These are phyloP conservation scores for Podospora didyma DNA, from an alignment of 495 filamentous ascomycete species.

Conservation along the genomic window DNA sequence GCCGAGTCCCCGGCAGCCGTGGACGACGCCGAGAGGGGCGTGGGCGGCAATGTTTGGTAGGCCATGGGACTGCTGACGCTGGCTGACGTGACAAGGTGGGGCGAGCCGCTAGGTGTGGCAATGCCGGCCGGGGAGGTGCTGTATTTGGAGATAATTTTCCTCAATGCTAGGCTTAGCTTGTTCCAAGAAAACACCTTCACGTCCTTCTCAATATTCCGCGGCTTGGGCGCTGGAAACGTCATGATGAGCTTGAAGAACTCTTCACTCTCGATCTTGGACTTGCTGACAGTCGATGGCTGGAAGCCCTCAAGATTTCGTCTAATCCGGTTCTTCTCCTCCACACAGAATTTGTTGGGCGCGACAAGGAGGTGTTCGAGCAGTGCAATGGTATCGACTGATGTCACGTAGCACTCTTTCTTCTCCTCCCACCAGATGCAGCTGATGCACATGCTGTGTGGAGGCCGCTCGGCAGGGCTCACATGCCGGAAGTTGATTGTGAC, in stretches of 20 bases:
- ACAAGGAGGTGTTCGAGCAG: constrained; percentile 85
- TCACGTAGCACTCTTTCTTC: constrained; percentile 83
- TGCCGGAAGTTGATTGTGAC: constrained; percentile 69
- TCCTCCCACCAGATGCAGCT: constrained; percentile 94
- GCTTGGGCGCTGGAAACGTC: constrained; percentile 93
- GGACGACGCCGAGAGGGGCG: constrained; percentile 28
- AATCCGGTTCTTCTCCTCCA: constrained; percentile 98
- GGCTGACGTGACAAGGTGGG: constrained; percentile 29
- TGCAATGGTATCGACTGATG: constrained; percentile 93
- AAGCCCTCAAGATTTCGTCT: constrained; percentile 92
- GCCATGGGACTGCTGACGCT: constrained; percentile 25
- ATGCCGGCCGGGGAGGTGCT: constrained; percentile 30
- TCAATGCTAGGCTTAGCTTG: constrained; percentile 72
- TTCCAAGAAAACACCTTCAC: constrained; percentile 98
- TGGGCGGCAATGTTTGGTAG: constrained; percentile 37
- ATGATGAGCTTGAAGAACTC: constrained; percentile 99
- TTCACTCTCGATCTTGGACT: constrained; percentile 84
- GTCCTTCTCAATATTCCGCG: constrained; percentile 96
- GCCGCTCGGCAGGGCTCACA: constrained; percentile 64
- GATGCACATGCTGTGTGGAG: constrained; percentile 74
- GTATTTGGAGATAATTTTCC: constrained; percentile 99
- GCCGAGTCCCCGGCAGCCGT: constrained; percentile 12
- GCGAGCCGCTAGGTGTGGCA: constrained; percentile 10
- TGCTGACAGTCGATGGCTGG: constrained; percentile 84
- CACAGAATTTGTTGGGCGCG: constrained; percentile 67